Conservation (phyloP, 495 filamentous ascomycete species). For the Penicillium verhagenii region DNA sequence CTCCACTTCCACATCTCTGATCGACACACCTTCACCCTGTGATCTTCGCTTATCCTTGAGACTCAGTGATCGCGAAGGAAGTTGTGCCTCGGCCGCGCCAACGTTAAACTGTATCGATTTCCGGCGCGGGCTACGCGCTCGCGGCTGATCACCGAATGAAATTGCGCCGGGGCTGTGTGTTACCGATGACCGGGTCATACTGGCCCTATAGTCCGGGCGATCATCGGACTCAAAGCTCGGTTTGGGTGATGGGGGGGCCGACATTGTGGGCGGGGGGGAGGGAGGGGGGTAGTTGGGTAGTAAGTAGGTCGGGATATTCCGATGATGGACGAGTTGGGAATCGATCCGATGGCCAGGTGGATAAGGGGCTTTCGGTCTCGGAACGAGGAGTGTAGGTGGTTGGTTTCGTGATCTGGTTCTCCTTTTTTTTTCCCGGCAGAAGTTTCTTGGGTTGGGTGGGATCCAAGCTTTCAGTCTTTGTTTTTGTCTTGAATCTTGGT, state of each 20-base stretch:
- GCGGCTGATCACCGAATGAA: conserved; percentile 20
- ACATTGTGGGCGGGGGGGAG: conserved; percentile 16
- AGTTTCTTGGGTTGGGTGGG: not conserved
- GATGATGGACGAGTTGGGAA: conserved; percentile 1
- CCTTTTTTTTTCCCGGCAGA: too few relatives aligned
- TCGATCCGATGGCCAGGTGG: not conserved
- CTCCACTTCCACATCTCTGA: conserved; percentile 26
- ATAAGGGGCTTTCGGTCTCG: not conserved
- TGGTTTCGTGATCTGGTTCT: not conserved
- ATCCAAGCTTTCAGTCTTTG: not conserved
- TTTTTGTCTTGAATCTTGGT: not conserved
- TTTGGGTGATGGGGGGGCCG: conserved; percentile 30
- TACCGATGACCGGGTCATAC: conserved; percentile 12
- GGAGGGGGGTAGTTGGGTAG: too few relatives aligned
- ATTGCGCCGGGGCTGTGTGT: conserved; percentile 20
- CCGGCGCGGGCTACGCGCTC: conserved; percentile 25
- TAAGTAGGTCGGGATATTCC: not conserved
- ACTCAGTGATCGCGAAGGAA: conserved; percentile 31
- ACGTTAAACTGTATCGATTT: conserved; percentile 48
- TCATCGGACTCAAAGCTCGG: conserved; percentile 54
- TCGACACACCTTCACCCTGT: conserved; percentile 17
- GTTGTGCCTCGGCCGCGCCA: conserved; percentile 28
- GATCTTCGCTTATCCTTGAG: conserved; percentile 28
- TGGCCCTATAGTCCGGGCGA: conserved; percentile 41
- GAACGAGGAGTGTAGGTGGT: not conserved